A percentile compares a stretch with the other conserved stretches of the same genome.
phyloP scores from a whole-genome alignment of 1,284 basidiomycete genomes.

The Ceratobasidium sp. region DNA sequence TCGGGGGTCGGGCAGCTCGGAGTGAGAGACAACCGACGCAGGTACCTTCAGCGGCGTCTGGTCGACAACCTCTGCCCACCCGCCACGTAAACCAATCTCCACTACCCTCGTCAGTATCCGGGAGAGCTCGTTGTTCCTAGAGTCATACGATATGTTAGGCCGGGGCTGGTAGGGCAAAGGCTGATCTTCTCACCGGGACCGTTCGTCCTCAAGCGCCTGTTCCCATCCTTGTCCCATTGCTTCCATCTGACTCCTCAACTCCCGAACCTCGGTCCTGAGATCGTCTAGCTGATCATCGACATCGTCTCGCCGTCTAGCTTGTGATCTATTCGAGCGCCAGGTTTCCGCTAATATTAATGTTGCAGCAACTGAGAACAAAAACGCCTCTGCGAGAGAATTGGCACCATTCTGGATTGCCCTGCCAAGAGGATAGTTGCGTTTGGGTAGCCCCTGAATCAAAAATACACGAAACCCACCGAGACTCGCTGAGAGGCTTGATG shows the following conservation, averaged over 20 bases:
- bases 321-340: constrained; percentile 80
- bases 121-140: constrained; percentile 65
- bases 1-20: constrained; percentile 39
- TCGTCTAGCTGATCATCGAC: constrained; percentile 82
- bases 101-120: constrained; percentile 77
- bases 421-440: constrained; percentile 28
- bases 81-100: constrained; percentile 76
- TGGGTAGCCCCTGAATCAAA: constrained; percentile 4
- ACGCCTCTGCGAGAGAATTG: constrained; percentile 87
- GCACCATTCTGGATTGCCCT: constrained; percentile 93
- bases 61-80: constrained; percentile 70
- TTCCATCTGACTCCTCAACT: constrained; percentile 64
- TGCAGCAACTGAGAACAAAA: constrained; percentile 85
- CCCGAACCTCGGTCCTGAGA: constrained; percentile 64
- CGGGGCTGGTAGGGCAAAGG: constrained; percentile 22
- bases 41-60: constrained; percentile 35
- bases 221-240: constrained; percentile 63
- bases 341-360: constrained; percentile 82
- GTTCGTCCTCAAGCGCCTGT: constrained; percentile 62
- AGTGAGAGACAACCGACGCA: constrained; percentile 22
- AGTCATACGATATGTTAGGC: background rate
- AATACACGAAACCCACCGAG: constrained; percentile 66
- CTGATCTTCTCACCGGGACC: constrained; percentile 60
- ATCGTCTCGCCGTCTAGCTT: constrained; percentile 78
- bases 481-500: constrained; percentile 86